Percentiles rank a stretch among this genome's conserved stretches.
These are phyloP conservation scores for Graphilbum ipis-grandicollis DNA, from an alignment of 2,329 filamentous ascomycete genomes.

Conservation along the genomic window DNA sequence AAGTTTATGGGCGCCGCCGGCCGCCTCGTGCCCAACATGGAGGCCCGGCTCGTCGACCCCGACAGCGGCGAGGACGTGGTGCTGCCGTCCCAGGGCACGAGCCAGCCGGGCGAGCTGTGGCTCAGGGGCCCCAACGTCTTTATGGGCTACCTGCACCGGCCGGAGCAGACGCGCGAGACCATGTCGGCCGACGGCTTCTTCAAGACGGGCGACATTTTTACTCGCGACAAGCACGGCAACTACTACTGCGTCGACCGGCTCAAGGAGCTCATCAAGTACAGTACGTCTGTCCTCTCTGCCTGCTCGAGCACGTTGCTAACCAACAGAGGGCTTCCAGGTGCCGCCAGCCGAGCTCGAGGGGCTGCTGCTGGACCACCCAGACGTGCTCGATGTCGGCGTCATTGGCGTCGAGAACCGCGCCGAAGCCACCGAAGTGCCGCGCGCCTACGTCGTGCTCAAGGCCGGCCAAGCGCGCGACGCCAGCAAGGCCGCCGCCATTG, in stretches of 20 bases:
- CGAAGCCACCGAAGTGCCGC: constrained; percentile 50
- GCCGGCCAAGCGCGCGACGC: constrained; percentile 15
- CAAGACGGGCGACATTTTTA: constrained; percentile 76
- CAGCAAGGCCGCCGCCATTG: constrained; percentile 21
- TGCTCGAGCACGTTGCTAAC: neutral
- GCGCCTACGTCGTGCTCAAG: constrained; percentile 42
- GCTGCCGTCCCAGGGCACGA: neutral
- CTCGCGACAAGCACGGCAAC: constrained; percentile 59
- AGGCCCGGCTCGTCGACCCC: constrained; percentile 61
- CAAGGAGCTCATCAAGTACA: constrained; percentile 49
- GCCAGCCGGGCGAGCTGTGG: constrained; percentile 50
- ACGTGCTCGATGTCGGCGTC: constrained; percentile 42
- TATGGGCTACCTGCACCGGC: constrained; percentile 60
- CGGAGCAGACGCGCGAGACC: constrained; percentile 50
- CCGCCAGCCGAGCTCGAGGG: constrained; percentile 48
- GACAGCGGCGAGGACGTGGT: constrained; percentile 20
- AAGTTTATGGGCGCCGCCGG: constrained; percentile 65
- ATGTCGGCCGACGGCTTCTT: constrained; percentile 70
- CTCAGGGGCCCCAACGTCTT: constrained; percentile 69
- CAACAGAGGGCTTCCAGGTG: constrained; percentile 53
- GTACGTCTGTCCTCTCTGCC: constrained; percentile 17
- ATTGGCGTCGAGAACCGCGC: constrained; percentile 41
- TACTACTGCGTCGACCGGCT: constrained; percentile 83
- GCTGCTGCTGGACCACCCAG: constrained; percentile 22
- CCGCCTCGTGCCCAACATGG: constrained; percentile 59